Evolutionary conservation across 208 protist genomes (phyloP).

Genomic region (Trypanosoma brucei): DNA sequence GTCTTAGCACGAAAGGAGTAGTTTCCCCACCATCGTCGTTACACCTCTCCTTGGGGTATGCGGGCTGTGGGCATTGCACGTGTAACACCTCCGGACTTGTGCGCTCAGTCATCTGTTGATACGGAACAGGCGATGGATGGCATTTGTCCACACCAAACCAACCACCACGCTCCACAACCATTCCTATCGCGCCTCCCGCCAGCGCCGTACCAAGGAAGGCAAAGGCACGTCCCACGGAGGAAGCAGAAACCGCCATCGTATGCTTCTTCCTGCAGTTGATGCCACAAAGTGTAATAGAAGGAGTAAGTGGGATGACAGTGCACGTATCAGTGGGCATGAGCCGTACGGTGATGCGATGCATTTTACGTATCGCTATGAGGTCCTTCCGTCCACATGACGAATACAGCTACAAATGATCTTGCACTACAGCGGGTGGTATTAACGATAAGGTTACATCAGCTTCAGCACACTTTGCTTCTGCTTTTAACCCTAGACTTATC

Average conservation of each 20-base stretch:
- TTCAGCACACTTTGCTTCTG: no score
- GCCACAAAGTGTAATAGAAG: not conserved
- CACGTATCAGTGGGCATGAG: not conserved
- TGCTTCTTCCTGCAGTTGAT: not conserved
- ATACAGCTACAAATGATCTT: no score
- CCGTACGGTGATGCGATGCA: no score
- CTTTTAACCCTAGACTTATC: no score
- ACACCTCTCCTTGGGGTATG: no score
- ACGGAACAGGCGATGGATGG: not conserved
- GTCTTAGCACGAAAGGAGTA: constrained; percentile 1
- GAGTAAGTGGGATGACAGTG: not conserved
- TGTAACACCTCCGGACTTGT: not conserved
- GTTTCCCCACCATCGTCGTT: not conserved
- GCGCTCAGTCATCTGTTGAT: not conserved
- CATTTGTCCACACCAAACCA: not conserved
- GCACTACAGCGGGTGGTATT: no score
- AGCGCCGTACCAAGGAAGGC: constrained; percentile 9
- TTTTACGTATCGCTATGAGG: no score
- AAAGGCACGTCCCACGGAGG: constrained; percentile 12
- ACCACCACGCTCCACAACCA: constrained; percentile 3
- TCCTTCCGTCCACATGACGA: no score
- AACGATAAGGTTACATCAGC: no score
- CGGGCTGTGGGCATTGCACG: no score
- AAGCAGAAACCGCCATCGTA: not conserved
- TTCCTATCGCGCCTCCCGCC: constrained; percentile 7